Conservation (phyloP, 257 asterid genomes). For the Penstemon eatonii region DNA sequence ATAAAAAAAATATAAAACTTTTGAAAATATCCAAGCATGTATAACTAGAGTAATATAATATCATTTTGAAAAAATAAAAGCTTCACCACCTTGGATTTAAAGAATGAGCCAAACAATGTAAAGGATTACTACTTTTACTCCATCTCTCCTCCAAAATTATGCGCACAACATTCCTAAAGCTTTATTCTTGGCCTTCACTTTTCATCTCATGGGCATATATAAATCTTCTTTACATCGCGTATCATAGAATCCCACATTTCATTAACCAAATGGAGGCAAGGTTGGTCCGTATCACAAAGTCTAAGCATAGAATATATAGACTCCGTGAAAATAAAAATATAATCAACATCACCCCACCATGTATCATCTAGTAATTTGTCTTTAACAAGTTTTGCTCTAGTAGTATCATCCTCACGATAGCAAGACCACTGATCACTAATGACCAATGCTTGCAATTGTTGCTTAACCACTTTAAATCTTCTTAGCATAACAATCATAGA, state of each 20-base stretch:
- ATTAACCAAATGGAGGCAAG: neutral
- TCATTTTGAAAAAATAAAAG: neutral
- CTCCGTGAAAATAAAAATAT: neutral
- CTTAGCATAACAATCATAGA: too few relatives aligned
- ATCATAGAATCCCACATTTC: neutral
- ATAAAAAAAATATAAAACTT: neutral
- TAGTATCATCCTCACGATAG: too few relatives aligned
- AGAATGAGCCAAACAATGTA: constrained; percentile 7
- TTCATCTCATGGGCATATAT: neutral
- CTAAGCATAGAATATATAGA: neutral
- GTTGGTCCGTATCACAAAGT: neutral
- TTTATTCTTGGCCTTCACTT: neutral
- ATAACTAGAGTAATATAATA: too few relatives aligned
- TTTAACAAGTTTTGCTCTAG: neutral
- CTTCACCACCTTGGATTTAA: neutral
- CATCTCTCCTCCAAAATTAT: constrained; percentile 1
- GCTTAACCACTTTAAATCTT: too few relatives aligned
- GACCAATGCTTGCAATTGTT: too few relatives aligned
- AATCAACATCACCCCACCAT: neutral
- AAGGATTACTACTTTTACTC: neutral
- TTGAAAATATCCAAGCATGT: neutral
- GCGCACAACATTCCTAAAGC: neutral
- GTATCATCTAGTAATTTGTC: neutral
- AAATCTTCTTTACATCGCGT: neutral
- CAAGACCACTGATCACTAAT: too few relatives aligned